Percentiles rank a stretch among this genome's conserved stretches.
Evolutionary conservation across 148 eudicot species (phyloP).

Genomic region (Heliamphora exappendiculata): DNA sequence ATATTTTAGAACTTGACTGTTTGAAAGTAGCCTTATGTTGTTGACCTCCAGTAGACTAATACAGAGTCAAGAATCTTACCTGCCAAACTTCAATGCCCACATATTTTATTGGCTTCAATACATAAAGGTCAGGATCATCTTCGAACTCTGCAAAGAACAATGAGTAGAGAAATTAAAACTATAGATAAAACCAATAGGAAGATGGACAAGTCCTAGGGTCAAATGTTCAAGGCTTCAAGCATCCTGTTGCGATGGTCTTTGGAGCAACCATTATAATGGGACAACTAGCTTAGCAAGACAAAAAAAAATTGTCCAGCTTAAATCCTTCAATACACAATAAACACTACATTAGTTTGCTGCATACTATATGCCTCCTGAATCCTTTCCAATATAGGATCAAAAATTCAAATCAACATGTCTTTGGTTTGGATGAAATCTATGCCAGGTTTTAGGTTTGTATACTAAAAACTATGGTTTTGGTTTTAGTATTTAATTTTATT

Average conservation of each 20-base stretch:
- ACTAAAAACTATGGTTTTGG: no score
- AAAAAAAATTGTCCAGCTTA: background rate
- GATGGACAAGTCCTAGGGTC: background rate
- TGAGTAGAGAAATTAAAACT: background rate
- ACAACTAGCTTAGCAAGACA: background rate
- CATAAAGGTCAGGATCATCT: conserved; percentile 97
- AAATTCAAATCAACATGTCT: background rate
- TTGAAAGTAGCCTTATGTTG: background rate
- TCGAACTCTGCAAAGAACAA: conserved; percentile 60
- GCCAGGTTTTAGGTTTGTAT: background rate
- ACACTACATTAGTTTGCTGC: background rate
- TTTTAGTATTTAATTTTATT: no score
- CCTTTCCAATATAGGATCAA: background rate
- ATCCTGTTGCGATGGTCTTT: background rate
- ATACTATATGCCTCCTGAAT: background rate
- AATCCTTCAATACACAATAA: background rate
- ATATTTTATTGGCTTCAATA: conserved; percentile 78
- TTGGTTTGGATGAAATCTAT: background rate
- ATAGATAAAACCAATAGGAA: background rate
- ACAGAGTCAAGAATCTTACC: conserved; percentile 27
- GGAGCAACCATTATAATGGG: background rate
- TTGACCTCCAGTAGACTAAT: background rate
- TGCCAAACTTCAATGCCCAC: conserved; percentile 99
- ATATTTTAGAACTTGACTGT: background rate
- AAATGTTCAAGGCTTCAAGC: background rate